phyloP scores from a whole-genome alignment of 2,329 filamentous ascomycete species.

The Aspergillus sp. region DNA sequence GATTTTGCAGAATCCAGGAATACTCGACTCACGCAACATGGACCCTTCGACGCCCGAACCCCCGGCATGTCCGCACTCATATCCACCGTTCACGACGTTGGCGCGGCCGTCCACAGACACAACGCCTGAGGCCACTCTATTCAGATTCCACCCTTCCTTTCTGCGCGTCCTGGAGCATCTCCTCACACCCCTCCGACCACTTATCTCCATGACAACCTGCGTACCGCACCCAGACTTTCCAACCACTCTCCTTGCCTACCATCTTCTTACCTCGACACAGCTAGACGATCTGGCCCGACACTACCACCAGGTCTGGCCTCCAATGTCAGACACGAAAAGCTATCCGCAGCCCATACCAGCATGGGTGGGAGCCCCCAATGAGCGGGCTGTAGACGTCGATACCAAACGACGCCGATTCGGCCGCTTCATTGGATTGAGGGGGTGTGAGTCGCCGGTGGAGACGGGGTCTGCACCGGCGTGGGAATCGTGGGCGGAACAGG shows the following conservation, averaged over 20 bases:
- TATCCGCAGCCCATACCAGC: conserved; percentile 27
- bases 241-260: conserved; percentile 26
- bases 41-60: neutral
- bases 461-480: neutral
- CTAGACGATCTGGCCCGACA: conserved; percentile 33
- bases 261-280: conserved; percentile 32
- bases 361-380: conserved; percentile 19
- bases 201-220: conserved; percentile 30
- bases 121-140: neutral
- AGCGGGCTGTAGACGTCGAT: conserved; percentile 19
- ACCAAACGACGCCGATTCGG: conserved; percentile 35
- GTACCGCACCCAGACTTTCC: conserved; percentile 32
- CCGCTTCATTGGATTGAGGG: conserved; percentile 34
- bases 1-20: neutral
- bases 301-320: conserved; percentile 35
- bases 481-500: conserved; percentile 3
- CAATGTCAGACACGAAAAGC: conserved; percentile 17
- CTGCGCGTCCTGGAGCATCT: conserved; percentile 19
- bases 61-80: neutral
- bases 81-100: neutral
- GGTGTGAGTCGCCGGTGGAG: conserved; percentile 22
- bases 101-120: conserved; percentile 1
- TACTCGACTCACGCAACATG: conserved; percentile 1
- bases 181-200: conserved; percentile 21
- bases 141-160: conserved; percentile 6